Evolutionary conservation across 1,284 basidiomycete species (phyloP), one percentile per base, ranked within the genome.

Genomic region (Trichosporon faecale): DNA sequence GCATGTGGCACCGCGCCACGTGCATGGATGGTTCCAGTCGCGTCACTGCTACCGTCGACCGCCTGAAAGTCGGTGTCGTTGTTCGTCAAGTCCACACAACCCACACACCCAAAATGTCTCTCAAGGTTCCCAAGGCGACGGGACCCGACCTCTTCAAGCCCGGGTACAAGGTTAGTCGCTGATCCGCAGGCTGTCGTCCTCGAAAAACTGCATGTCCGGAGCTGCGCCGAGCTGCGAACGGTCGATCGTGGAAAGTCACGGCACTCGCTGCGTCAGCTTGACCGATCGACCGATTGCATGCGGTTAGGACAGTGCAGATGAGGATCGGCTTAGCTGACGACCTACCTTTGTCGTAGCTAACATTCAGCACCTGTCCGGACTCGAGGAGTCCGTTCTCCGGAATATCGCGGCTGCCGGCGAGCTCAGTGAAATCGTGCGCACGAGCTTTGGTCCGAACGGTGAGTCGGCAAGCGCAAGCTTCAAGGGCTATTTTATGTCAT

Each of bases 371-470:
- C 85, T 93, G 63, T 90, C 91, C 84, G 95, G 95, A 0, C 87
- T 98, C 73, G 95, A 98, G 81, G 95, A 98, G 80, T 94, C 95
- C 16, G 91, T 95, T 29, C 85, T 95, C 75, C 89, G 96, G 73
- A 99, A 98, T 85, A 98, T 98, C 77, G 91, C 95, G 80, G 96
- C 97, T 11, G 93, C 98, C 25, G 87, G 89, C 66, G 96, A 99
- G 83, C 88, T 99, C 66, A 94, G 94, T 55, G 91, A 98, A 85
- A 92, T 98, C 76, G 94, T 98, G 55, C 88, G 96, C 76, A 99
- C 97, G 68, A 94, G 93, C 82, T 97, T 97, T 82, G 95, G 95
- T 23, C 95, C 95, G 37, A 96, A 97, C 82, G 94, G 95, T 92
- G 81, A 80, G 90, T 84, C 3, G 27, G 8, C 55, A 5, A 1